phyloP scores from a whole-genome alignment of 2,329 filamentous ascomycete genomes.

The Rutstroemia sp. region DNA sequence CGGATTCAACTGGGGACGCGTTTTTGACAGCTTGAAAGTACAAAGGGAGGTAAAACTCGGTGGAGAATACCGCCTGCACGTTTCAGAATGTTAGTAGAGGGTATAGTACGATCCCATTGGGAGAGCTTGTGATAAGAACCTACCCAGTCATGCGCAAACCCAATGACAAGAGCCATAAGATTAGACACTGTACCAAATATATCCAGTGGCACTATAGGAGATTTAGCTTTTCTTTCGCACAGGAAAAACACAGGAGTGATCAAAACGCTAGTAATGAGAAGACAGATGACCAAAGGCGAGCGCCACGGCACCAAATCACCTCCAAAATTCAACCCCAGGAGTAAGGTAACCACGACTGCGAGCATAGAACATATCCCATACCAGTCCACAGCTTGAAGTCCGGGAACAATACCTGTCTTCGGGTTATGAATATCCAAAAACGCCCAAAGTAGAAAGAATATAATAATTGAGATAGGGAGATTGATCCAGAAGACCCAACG shows the following conservation, averaged over 20 bases:
- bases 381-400: constrained; percentile 53
- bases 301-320: constrained; percentile 63
- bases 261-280: constrained; percentile 65
- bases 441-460: constrained; percentile 48
- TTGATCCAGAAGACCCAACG: constrained; percentile 45
- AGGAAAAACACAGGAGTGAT: constrained; percentile 53
- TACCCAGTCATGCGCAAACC: not conserved
- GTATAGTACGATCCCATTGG: constrained; percentile 50
- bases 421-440: constrained; percentile 60
- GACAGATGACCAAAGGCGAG: constrained; percentile 67
- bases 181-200: constrained; percentile 61
- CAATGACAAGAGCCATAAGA: constrained; percentile 27
- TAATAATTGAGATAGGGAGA: constrained; percentile 21
- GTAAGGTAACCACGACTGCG: constrained; percentile 71
- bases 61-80: not conserved
- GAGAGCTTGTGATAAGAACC: constrained; percentile 37
- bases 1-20: constrained; percentile 60
- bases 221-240: constrained; percentile 64
- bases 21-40: constrained; percentile 77
- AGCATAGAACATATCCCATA: constrained; percentile 55
- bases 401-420: constrained; percentile 45
- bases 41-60: constrained; percentile 35
- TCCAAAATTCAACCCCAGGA: constrained; percentile 78
- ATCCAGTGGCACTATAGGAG: constrained; percentile 67
- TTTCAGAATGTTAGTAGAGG: constrained; percentile 42